Percentiles rank a stretch among this genome's conserved stretches.
These are phyloP conservation scores for Phalaenopsis hybrid DNA, from an alignment of 116 monocot species.

Conservation along the genomic window DNA sequence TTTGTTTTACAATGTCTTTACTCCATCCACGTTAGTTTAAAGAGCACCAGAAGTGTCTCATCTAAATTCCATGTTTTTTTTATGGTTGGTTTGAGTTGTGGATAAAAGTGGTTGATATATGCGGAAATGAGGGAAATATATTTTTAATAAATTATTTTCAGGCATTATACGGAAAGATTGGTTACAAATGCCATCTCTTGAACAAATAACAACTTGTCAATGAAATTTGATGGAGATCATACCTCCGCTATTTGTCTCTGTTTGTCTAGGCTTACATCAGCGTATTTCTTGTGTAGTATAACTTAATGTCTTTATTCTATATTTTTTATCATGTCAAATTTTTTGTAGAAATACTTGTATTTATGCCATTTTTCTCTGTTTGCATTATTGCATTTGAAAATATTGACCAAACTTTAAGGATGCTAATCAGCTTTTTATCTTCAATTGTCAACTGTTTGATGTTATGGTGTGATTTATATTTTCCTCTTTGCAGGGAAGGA, in stretches of 20 bases:
- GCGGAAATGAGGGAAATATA: background rate
- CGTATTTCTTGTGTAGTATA: background rate
- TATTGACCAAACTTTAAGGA: background rate
- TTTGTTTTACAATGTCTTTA: background rate
- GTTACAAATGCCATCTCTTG: background rate
- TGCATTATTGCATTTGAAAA: background rate
- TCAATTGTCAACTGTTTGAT: background rate
- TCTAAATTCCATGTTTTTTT: background rate
- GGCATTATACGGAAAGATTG: background rate
- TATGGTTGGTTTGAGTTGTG: background rate
- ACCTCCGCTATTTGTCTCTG: background rate
- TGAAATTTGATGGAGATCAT: background rate
- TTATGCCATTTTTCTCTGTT: background rate
- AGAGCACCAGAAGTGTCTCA: background rate
- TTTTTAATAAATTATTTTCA: slow-evolving; percentile 2
- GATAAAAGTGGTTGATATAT: background rate
- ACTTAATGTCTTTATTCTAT: background rate
- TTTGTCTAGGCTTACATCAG: background rate
- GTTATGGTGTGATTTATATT: background rate
- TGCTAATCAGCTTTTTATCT: background rate
- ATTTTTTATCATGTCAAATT: background rate
- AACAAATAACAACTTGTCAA: background rate
- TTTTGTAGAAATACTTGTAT: background rate
- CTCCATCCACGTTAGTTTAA: background rate
- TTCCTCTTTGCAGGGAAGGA: slow-evolving; percentile 42